Conservation (phyloP, 345 rosid genomes). For the Raphanus raphanistrum region DNA sequence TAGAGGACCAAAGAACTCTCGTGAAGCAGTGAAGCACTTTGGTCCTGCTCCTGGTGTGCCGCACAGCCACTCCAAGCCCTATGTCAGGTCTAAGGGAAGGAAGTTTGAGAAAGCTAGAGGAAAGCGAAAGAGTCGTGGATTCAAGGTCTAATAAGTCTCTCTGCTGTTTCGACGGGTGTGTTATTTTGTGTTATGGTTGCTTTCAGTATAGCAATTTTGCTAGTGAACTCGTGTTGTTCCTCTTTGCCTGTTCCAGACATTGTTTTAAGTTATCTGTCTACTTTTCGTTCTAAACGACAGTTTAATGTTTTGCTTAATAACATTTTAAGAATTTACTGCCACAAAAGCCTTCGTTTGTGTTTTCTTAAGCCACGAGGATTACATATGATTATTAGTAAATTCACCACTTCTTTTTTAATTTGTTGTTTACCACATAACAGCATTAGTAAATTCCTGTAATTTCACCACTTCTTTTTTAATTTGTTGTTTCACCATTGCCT, state of each 20-base stretch:
- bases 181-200: constrained; percentile 27
- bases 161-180: neutral
- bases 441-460: no score
- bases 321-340: neutral
- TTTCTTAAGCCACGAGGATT: neutral
- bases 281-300: constrained; percentile 10
- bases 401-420: neutral
- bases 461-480: no score
- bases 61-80: constrained; percentile 83
- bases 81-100: constrained; percentile 76
- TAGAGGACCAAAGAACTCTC: constrained; percentile 88
- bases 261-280: neutral
- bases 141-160: constrained; percentile 47
- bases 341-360: neutral
- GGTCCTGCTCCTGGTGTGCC: constrained; percentile 98
- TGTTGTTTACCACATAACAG: no score
- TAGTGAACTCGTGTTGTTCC: constrained; percentile 16
- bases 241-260: constrained; percentile 20
- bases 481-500: no score
- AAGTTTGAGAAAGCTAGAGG: constrained; percentile 92
- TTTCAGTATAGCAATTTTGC: constrained; percentile 42
- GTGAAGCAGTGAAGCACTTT: constrained; percentile 95
- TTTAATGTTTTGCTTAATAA: constrained; percentile 2
- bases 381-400: neutral
- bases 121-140: constrained; percentile 72